Conservation (phyloP, 805 yeast species). For the Zygoascus ofunaensis region DNA sequence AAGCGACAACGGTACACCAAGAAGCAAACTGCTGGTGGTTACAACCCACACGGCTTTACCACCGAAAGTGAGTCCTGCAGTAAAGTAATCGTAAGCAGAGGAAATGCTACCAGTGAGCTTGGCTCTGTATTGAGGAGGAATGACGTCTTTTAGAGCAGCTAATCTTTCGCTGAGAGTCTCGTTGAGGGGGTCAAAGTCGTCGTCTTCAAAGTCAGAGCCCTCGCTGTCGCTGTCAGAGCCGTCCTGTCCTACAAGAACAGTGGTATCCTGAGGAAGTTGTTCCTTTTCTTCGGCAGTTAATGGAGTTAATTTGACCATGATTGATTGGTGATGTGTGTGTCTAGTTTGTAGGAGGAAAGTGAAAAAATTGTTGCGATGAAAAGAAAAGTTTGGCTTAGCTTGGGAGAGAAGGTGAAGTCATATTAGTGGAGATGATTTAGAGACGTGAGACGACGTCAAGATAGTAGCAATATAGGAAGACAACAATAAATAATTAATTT, state of each 20-base stretch:
- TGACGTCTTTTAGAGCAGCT: slow-evolving; percentile 81
- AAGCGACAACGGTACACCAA: slow-evolving; percentile 88
- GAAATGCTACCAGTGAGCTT: slow-evolving; percentile 30
- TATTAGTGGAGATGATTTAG: too few species aligned
- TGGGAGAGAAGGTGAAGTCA: too few species aligned
- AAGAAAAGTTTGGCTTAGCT: too few species aligned
- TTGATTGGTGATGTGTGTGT: slow-evolving; percentile 13
- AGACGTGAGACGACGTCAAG: too few species aligned
- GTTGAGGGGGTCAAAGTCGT: slow-evolving; percentile 64
- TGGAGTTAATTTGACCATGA: slow-evolving; percentile 70
- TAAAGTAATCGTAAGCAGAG: slow-evolving; percentile 29
- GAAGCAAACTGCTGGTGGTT: slow-evolving; percentile 70
- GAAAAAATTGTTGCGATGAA: too few species aligned
- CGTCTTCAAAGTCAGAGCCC: slow-evolving; percentile 43
- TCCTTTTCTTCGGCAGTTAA: slow-evolving; percentile 35
- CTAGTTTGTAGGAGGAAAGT: not conserved
- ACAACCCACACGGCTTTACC: slow-evolving; percentile 80
- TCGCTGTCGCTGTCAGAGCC: slow-evolving; percentile 49
- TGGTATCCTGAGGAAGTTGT: slow-evolving; percentile 21
- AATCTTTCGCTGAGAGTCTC: slow-evolving; percentile 85
- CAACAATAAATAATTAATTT: too few species aligned
- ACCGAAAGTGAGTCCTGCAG: slow-evolving; percentile 46
- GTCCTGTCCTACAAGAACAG: slow-evolving; percentile 31
- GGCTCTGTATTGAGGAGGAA: slow-evolving; percentile 79
- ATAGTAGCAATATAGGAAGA: too few species aligned